These are phyloP conservation scores for Oehlia diaphana DNA, from an alignment of 192 early-diverging fungal species.

Conservation along the genomic window DNA sequence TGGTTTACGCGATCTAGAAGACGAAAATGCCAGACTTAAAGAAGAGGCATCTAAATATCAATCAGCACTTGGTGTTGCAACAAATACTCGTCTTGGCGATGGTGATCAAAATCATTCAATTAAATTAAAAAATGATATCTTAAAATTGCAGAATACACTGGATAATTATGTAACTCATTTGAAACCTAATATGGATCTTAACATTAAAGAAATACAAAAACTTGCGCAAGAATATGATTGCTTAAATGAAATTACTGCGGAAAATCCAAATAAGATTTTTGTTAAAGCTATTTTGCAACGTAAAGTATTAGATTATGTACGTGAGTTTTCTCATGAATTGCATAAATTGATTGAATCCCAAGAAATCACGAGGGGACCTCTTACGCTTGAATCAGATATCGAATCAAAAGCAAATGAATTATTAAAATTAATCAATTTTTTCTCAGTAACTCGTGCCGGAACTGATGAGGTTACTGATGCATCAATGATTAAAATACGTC, in stretches of 20 bases:
- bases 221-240: too few relatives aligned
- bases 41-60: conserved; percentile 4
- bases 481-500: not conserved
- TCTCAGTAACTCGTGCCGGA: not conserved
- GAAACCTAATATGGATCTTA: not conserved
- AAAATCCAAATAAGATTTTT: too few relatives aligned
- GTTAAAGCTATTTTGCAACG: too few relatives aligned
- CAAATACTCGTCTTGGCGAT: not conserved
- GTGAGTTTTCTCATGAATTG: too few relatives aligned
- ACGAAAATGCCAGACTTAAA: not conserved
- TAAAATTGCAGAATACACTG: not conserved
- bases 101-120: not conserved
- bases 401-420: not conserved
- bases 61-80: not conserved
- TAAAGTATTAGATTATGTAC: too few relatives aligned
- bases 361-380: too few relatives aligned
- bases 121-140: not conserved
- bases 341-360: too few relatives aligned
- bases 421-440: not conserved
- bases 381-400: not conserved
- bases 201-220: not conserved
- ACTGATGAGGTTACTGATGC: not conserved
- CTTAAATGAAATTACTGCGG: too few relatives aligned
- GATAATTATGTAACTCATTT: not conserved
- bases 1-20: not conserved